Evolutionary conservation across 2,329 filamentous ascomycete genomes (phyloP).

Genomic region (Xylariaceae sp.): DNA sequence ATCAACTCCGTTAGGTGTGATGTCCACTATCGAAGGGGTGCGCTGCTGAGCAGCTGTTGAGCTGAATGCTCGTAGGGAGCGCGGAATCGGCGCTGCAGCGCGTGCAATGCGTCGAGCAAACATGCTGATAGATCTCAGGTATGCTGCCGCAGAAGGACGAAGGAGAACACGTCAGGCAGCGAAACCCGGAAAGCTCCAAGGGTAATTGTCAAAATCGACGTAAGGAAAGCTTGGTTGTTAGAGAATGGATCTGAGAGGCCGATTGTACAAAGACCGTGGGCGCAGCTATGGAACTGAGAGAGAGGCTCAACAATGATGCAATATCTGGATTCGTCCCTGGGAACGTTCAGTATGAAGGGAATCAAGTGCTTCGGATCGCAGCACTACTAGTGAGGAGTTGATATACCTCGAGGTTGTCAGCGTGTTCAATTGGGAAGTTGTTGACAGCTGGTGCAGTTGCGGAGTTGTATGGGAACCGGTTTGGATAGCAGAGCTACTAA

Average conservation of each 20-base stretch:
- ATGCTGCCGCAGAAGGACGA: neutral
- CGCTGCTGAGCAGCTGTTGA: slow-evolving; percentile 56
- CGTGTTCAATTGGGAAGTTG: slow-evolving; percentile 1
- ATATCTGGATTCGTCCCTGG: too few relatives aligned
- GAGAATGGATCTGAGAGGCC: neutral
- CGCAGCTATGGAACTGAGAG: neutral
- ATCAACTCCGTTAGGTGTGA: slow-evolving; percentile 73
- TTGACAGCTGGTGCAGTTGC: neutral
- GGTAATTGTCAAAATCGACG: slow-evolving; percentile 3
- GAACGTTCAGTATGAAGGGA: neutral
- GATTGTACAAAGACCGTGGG: neutral
- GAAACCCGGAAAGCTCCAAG: slow-evolving; percentile 29
- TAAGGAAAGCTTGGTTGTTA: neutral
- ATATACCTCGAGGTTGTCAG: neutral
- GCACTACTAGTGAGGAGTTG: neutral
- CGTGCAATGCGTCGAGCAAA: slow-evolving; percentile 58
- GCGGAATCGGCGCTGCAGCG: slow-evolving; percentile 51
- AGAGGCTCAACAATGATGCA: neutral
- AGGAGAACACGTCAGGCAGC: neutral
- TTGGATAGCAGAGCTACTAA: neutral
- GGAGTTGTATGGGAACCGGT: too few relatives aligned
- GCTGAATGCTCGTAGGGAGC: slow-evolving; percentile 62
- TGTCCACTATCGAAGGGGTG: slow-evolving; percentile 83
- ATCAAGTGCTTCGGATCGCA: neutral
- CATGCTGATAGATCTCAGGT: slow-evolving; percentile 46